phyloP scores from a whole-genome alignment of 2,329 filamentous ascomycete genomes.

The Mycosphaerelloides madeirae region DNA sequence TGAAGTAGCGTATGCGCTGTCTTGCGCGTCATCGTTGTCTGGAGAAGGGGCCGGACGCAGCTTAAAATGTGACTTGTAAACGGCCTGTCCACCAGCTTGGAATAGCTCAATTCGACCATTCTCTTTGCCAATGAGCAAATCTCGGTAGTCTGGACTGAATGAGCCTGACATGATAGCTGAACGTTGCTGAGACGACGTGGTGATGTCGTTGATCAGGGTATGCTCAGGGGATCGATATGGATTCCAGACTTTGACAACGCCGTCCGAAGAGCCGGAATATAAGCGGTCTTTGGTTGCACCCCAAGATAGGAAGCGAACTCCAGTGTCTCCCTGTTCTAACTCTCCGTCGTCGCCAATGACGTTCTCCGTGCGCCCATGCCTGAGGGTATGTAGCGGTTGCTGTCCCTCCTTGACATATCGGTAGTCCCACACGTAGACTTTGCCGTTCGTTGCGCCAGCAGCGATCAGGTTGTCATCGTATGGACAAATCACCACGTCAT shows the following conservation, averaged over 20 bases:
- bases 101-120: conserved; percentile 53
- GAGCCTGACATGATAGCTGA: conserved; percentile 56
- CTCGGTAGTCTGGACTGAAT: conserved; percentile 52
- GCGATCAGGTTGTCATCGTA: conserved; percentile 50
- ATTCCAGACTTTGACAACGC: conserved; percentile 57
- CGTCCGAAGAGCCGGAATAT: conserved; percentile 59
- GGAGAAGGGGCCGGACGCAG: conserved; percentile 14
- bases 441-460: conserved; percentile 57
- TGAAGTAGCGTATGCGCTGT: conserved; percentile 22
- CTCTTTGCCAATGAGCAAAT: conserved; percentile 55
- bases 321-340: conserved; percentile 52
- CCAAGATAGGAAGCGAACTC: conserved; percentile 56
- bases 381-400: conserved; percentile 45
- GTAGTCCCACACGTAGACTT: conserved; percentile 57
- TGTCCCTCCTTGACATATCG: conserved; percentile 38
- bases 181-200: conserved; percentile 34
- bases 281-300: conserved; percentile 48
- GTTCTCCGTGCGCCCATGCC: conserved; percentile 49
- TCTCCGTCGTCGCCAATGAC: conserved; percentile 41
- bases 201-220: conserved; percentile 48
- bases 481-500: conserved; percentile 49
- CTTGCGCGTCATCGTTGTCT: conserved; percentile 3
- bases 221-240: conserved; percentile 49
- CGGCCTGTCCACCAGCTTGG: conserved; percentile 31
- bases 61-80: conserved; percentile 16